phyloP scores from a whole-genome alignment of 2,329 filamentous ascomycete genomes.

The Xylaria sp. region DNA sequence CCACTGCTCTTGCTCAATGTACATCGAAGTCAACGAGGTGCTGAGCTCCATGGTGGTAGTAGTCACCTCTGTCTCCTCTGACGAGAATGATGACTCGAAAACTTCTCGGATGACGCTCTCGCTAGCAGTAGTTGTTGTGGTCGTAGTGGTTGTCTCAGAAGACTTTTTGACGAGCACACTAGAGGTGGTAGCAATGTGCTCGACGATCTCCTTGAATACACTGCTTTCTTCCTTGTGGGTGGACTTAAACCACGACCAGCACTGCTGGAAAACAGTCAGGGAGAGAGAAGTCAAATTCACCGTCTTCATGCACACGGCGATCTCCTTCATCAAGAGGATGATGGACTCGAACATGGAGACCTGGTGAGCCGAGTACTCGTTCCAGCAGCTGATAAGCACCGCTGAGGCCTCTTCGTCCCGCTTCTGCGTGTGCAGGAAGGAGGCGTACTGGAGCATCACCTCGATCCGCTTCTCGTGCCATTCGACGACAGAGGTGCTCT shows the following conservation, averaged over 20 bases:
- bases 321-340: constrained; percentile 22
- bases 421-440: constrained; percentile 21
- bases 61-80: constrained; percentile 19
- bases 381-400: constrained; percentile 27
- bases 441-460: constrained; percentile 26
- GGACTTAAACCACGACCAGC: constrained; percentile 30
- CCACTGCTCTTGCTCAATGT: constrained; percentile 26
- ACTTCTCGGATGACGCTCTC: constrained; percentile 28
- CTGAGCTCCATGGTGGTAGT: constrained; percentile 23
- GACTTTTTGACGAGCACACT: constrained; percentile 25
- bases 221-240: constrained; percentile 26
- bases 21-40: constrained; percentile 25
- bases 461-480: constrained; percentile 30
- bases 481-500: constrained; percentile 1
- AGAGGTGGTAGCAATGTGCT: constrained; percentile 25
- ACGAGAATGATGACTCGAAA: constrained; percentile 27
- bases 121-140: constrained; percentile 16
- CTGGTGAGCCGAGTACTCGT: constrained; percentile 26
- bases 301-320: constrained; percentile 18
- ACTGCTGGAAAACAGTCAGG: constrained; percentile 26
- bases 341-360: constrained; percentile 29
- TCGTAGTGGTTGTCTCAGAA: constrained; percentile 18
- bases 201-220: constrained; percentile 27
- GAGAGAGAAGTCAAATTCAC: constrained; percentile 25
- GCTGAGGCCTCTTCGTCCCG: constrained; percentile 24